Conservation (phyloP, 2,329 filamentous ascomycete genomes). For the Anisogramma anomala region DNA sequence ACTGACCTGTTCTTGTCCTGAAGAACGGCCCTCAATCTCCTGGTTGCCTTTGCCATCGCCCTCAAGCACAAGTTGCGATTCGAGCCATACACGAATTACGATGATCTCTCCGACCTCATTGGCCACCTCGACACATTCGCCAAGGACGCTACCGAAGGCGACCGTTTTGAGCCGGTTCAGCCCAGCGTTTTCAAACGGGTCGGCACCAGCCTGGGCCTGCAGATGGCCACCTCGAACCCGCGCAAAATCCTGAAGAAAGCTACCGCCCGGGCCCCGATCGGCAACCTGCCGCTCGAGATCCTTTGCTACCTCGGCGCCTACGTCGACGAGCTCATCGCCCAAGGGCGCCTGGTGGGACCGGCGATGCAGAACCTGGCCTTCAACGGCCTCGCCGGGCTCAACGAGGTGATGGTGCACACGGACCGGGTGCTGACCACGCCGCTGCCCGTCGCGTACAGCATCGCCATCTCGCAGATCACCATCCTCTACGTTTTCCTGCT, state of each 20-base stretch:
- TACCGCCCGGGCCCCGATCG: constrained; percentile 48
- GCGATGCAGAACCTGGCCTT: too few species aligned
- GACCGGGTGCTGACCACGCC: constrained; percentile 76
- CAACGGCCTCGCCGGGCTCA: constrained; percentile 33
- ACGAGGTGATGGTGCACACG: constrained; percentile 59
- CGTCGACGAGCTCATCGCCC: constrained; percentile 47
- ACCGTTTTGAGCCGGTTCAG: too few species aligned
- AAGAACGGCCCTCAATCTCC: constrained; percentile 48
- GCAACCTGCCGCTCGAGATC: constrained; percentile 76
- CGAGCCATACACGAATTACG: constrained; percentile 68
- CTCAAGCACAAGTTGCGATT: constrained; percentile 77
- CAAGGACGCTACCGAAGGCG: constrained; percentile 29
- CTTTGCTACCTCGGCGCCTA: constrained; percentile 60
- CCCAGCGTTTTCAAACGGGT: constrained; percentile 1
- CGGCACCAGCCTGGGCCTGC: constrained; percentile 64
- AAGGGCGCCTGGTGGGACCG: constrained; percentile 43
- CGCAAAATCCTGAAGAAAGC: constrained; percentile 65
- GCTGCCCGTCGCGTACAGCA: constrained; percentile 70
- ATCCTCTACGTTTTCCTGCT: constrained; percentile 73
- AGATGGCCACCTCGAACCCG: constrained; percentile 68
- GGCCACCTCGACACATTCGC: constrained; percentile 67
- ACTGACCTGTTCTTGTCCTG: too few species aligned
- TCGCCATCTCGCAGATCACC: constrained; percentile 76
- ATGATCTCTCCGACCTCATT: constrained; percentile 59
- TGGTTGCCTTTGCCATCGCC: constrained; percentile 64